Conservation (phyloP, 2,329 filamentous ascomycete genomes). For the Aspergillus novoparasiticus region DNA sequence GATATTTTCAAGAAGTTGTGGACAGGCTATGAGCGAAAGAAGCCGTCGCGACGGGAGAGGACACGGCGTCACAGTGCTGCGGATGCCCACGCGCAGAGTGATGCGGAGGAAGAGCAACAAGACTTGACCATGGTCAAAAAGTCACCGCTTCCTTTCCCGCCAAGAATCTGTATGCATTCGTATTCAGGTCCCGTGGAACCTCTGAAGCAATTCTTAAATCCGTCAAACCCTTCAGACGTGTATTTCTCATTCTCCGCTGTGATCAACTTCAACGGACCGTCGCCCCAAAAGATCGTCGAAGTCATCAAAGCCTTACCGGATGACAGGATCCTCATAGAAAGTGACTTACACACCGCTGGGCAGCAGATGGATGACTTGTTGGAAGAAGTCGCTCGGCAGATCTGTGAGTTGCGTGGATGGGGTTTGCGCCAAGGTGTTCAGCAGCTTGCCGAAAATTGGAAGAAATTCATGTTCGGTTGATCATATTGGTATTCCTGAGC, state of each 20-base stretch:
- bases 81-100: slow-evolving; percentile 33
- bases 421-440: slow-evolving; percentile 68
- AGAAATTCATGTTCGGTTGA: slow-evolving; percentile 70
- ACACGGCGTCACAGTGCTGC: slow-evolving; percentile 36
- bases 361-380: slow-evolving; percentile 75
- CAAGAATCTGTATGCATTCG: slow-evolving; percentile 89
- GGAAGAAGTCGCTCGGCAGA: slow-evolving; percentile 72
- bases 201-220: slow-evolving; percentile 75
- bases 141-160: slow-evolving; percentile 69
- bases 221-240: slow-evolving; percentile 71
- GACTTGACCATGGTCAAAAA: slow-evolving; percentile 1
- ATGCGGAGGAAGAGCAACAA: slow-evolving; percentile 28
- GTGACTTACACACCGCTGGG: slow-evolving; percentile 84
- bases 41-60: slow-evolving; percentile 53
- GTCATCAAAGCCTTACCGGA: slow-evolving; percentile 74
- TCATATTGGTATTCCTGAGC: background rate
- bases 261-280: slow-evolving; percentile 70
- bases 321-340: slow-evolving; percentile 80
- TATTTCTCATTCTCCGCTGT: slow-evolving; percentile 87
- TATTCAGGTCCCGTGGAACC: slow-evolving; percentile 79
- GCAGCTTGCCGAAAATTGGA: slow-evolving; percentile 74
- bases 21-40: slow-evolving; percentile 57
- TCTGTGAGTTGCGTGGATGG: slow-evolving; percentile 82
- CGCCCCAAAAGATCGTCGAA: slow-evolving; percentile 62
- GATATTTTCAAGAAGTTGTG: slow-evolving; percentile 60